A percentile compares a stretch with the other conserved stretches of the same genome.
phyloP scores from a whole-genome alignment of 768 basidiomycete genomes.

The Clitopilus passeckerianus region DNA sequence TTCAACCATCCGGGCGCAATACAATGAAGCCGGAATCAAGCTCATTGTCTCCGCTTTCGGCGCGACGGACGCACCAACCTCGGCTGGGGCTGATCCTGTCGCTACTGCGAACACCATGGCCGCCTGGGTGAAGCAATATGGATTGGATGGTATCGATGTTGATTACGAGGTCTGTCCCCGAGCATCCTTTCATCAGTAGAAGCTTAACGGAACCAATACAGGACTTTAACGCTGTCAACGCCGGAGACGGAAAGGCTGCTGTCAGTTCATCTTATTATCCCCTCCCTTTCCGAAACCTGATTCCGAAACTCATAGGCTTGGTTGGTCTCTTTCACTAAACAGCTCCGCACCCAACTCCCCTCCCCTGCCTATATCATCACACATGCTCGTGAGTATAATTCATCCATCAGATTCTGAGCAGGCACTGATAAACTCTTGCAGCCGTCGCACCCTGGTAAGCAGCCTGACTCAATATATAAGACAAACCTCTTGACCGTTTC shows the following conservation, averaged over 20 bases:
- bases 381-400: conserved; percentile 40
- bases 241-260: conserved; percentile 37
- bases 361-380: conserved; percentile 43
- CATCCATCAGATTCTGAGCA: background rate
- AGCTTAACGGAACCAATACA: conserved; percentile 8
- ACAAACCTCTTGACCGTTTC: background rate
- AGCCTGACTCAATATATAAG: background rate
- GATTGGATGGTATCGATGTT: conserved; percentile 55
- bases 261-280: conserved; percentile 15
- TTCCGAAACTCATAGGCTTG: conserved; percentile 27
- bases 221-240: conserved; percentile 49
- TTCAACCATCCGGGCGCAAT: conserved; percentile 36
- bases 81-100: conserved; percentile 37
- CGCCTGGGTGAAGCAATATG: conserved; percentile 41
- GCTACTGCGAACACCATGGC: conserved; percentile 45
- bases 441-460: conserved; percentile 43
- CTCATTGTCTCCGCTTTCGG: conserved; percentile 56
- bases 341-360: conserved; percentile 42
- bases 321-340: conserved; percentile 45
- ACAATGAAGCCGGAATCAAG: conserved; percentile 51
- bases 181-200: background rate
- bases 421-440: conserved; percentile 8
- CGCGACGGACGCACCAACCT: conserved; percentile 41
- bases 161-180: conserved; percentile 39
- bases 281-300: background rate